Percentiles rank a stretch among this genome's conserved stretches.
Evolutionary conservation across 139 green algal species (phyloP).

Genomic region (Parachlorella kessleri): DNA sequence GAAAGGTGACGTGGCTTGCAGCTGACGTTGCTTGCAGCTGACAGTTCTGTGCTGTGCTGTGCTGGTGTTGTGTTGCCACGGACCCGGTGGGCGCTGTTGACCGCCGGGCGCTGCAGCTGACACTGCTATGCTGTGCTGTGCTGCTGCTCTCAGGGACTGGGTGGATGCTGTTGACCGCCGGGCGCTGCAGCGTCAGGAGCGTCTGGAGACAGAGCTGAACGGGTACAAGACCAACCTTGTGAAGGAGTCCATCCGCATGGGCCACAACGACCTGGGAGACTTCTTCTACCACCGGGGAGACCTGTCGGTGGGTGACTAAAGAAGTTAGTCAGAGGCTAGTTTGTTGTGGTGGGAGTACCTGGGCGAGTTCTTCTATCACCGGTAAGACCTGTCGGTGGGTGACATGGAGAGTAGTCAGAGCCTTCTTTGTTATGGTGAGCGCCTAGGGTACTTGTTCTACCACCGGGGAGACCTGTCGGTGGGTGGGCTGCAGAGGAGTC

Average conservation of each 20-base stretch:
- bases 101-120: slow-evolving; percentile 13
- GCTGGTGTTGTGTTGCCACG: too few species aligned
- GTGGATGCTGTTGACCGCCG: slow-evolving; percentile 51
- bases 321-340: too few species aligned
- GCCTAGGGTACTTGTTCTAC: slow-evolving; percentile 88
- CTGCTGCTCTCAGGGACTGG: slow-evolving; percentile 62
- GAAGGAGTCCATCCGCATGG: slow-evolving; percentile 93
- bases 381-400: slow-evolving; percentile 80
- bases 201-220: slow-evolving; percentile 79
- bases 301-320: slow-evolving; percentile 73
- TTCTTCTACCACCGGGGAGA: slow-evolving; percentile 83
- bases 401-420: too few species aligned
- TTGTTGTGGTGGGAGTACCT: too few species aligned
- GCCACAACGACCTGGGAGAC: slow-evolving; percentile 88
- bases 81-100: slow-evolving; percentile 58
- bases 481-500: too few species aligned
- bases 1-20: too few species aligned
- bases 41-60: too few species aligned
- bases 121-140: too few species aligned
- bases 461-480: slow-evolving; percentile 80
- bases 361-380: slow-evolving; percentile 81
- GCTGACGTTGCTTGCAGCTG: too few species aligned
- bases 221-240: slow-evolving; percentile 84
- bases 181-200: slow-evolving; percentile 48
- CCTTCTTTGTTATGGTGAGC: too few species aligned